These are phyloP conservation scores for Datisca glomerata DNA, from an alignment of 306 rosid genomes.

Conservation along the genomic window DNA sequence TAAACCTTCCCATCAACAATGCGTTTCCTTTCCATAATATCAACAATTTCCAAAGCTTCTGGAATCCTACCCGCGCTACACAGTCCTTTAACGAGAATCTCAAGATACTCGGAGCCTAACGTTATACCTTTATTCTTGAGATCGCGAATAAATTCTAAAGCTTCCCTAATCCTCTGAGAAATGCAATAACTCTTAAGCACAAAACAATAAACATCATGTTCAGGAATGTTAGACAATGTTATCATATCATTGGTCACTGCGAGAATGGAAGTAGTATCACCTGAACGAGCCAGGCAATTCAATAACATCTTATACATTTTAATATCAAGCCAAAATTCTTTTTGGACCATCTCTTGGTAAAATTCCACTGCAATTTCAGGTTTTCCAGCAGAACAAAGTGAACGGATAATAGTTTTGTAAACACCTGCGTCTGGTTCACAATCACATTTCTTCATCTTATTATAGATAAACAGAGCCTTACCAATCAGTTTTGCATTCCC, in stretches of 20 bases:
- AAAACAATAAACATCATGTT: constrained; percentile 29
- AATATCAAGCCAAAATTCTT: constrained; percentile 43
- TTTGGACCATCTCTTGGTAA: constrained; percentile 56
- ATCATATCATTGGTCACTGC: constrained; percentile 32
- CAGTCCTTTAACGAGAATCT: constrained; percentile 65
- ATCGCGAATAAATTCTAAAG: constrained; percentile 63
- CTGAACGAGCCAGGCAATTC: constrained; percentile 46
- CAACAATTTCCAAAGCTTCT: constrained; percentile 25
- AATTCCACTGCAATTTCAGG: constrained; percentile 76
- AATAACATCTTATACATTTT: constrained; percentile 37
- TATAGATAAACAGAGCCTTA: constrained; percentile 41
- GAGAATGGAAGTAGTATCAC: constrained; percentile 42
- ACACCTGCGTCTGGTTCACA: constrained; percentile 52
- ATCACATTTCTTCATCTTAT: constrained; percentile 47
- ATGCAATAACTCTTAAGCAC: constrained; percentile 48
- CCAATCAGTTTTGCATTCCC: constrained; percentile 59
- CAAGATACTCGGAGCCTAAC: constrained; percentile 43
- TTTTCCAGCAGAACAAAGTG: constrained; percentile 56
- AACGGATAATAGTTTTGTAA: constrained; percentile 34
- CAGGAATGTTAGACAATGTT: constrained; percentile 36
- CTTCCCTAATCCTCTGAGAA: constrained; percentile 57
- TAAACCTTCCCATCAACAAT: constrained; percentile 37
- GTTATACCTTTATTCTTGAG: constrained; percentile 47
- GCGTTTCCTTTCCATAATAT: constrained; percentile 47
- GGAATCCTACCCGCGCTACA: constrained; percentile 49